Conservation (phyloP, 805 yeast species). For the Suhomyces pyralidae region DNA sequence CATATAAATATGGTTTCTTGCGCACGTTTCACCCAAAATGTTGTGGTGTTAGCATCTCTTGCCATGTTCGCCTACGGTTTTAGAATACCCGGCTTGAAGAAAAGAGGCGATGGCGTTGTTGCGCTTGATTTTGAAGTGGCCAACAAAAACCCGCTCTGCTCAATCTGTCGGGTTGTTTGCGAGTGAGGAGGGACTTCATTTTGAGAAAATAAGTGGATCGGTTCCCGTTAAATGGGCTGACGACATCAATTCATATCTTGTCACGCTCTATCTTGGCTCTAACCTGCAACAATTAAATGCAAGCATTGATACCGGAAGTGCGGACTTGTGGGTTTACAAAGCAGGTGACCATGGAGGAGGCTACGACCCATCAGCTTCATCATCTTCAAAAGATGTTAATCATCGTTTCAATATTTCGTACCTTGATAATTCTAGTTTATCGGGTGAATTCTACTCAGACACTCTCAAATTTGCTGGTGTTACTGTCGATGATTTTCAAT, state of each 20-base stretch:
- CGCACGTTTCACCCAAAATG: background rate
- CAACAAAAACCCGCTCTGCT: background rate
- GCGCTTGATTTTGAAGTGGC: background rate
- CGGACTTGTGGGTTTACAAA: constrained; percentile 9
- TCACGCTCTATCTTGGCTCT: background rate
- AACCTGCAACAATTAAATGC: constrained; percentile 6
- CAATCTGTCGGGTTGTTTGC: too few species aligned
- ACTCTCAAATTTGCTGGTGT: background rate
- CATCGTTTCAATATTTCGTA: background rate
- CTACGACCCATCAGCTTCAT: constrained; percentile 7
- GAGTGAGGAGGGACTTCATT: background rate
- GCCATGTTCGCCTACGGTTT: background rate
- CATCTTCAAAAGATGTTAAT: constrained; percentile 3
- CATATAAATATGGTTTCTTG: background rate
- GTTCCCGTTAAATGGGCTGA: background rate
- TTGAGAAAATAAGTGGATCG: background rate
- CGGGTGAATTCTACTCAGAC: constrained; percentile 4
- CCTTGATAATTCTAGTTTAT: background rate
- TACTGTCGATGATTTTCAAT: constrained; percentile 2
- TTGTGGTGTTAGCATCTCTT: background rate
- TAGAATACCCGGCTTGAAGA: background rate
- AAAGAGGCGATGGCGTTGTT: background rate
- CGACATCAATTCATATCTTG: constrained; percentile 4
- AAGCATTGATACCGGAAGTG: constrained; percentile 12
- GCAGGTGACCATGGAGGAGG: background rate